Conservation (phyloP, 2,329 filamentous ascomycete genomes). For the Endothia cerciana region DNA sequence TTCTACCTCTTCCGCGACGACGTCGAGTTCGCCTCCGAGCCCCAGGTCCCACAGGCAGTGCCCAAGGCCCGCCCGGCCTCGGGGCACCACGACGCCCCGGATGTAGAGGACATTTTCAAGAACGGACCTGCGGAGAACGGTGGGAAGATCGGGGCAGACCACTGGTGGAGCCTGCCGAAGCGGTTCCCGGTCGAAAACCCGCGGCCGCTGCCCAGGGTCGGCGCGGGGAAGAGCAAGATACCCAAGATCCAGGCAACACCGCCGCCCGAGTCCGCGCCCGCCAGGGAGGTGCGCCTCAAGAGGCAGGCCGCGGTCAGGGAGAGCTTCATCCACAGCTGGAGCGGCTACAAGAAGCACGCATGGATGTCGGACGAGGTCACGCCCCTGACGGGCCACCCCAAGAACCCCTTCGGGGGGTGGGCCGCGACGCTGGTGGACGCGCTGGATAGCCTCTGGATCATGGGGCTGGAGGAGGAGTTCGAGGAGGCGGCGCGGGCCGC, state of each 20-base stretch:
- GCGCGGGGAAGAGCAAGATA: conserved; percentile 8
- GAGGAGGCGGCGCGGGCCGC: conserved; percentile 63
- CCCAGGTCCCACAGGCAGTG: conserved; percentile 24
- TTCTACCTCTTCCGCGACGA: conserved; percentile 24
- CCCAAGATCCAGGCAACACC: conserved; percentile 64
- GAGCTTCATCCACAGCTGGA: conserved; percentile 60
- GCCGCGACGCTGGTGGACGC: conserved; percentile 69
- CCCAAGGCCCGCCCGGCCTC: conserved; percentile 16
- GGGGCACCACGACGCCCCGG: conserved; percentile 23
- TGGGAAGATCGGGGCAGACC: conserved; percentile 20
- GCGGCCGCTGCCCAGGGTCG: conserved; percentile 40
- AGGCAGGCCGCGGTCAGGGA: conserved; percentile 51
- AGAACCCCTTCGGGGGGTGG: conserved; percentile 68
- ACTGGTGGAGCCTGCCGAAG: conserved; percentile 41
- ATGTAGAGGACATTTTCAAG: conserved; percentile 17
- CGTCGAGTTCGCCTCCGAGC: conserved; percentile 25
- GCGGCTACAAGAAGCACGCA: conserved; percentile 63
- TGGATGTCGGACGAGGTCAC: conserved; percentile 68
- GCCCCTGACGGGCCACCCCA: conserved; percentile 55
- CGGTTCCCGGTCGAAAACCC: conserved; percentile 40
- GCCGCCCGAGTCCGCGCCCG: conserved; percentile 50
- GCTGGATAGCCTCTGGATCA: conserved; percentile 74
- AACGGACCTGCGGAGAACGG: conserved; percentile 20
- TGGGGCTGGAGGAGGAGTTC: conserved; percentile 69
- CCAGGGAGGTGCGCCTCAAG: conserved; percentile 41